Percentiles rank a stretch among this genome's conserved stretches.
These are phyloP conservation scores for Dicorynia guianensis DNA, from an alignment of 306 rosid genomes.

Conservation along the genomic window DNA sequence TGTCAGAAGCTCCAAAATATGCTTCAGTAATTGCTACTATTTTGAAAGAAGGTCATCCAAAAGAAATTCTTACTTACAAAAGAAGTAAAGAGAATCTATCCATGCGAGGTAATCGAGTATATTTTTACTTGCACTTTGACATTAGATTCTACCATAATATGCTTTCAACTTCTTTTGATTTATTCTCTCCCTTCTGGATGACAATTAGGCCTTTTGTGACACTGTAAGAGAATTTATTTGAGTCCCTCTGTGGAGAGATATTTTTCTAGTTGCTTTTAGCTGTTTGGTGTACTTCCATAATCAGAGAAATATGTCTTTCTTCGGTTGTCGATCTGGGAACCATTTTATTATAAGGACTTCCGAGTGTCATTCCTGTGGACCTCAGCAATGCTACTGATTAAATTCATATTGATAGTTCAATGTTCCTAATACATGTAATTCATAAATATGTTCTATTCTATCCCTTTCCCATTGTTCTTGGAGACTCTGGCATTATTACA, in stretches of 20 bases:
- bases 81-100: constrained; percentile 69
- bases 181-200: background rate
- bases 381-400: background rate
- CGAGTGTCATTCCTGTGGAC: background rate
- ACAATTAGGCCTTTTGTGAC: background rate
- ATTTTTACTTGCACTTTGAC: background rate
- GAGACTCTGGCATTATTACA: background rate
- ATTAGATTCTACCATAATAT: background rate
- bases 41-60: constrained; percentile 62
- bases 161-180: background rate
- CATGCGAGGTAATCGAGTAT: constrained; percentile 68
- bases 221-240: background rate
- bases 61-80: constrained; percentile 38
- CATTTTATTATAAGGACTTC: background rate
- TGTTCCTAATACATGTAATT: background rate
- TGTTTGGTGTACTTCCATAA: background rate
- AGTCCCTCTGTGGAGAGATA: background rate
- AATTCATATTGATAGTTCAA: background rate
- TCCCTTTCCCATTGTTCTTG: background rate
- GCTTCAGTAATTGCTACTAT: constrained; percentile 88
- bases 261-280: background rate
- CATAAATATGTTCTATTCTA: background rate
- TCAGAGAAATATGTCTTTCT: background rate
- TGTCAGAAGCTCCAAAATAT: constrained; percentile 96
- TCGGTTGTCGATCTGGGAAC: background rate